Evolutionary conservation across 306 rosid species (phyloP), one percentile per base, ranked within the genome.

Genomic region (Cyamopsis tetragonoloba): DNA sequence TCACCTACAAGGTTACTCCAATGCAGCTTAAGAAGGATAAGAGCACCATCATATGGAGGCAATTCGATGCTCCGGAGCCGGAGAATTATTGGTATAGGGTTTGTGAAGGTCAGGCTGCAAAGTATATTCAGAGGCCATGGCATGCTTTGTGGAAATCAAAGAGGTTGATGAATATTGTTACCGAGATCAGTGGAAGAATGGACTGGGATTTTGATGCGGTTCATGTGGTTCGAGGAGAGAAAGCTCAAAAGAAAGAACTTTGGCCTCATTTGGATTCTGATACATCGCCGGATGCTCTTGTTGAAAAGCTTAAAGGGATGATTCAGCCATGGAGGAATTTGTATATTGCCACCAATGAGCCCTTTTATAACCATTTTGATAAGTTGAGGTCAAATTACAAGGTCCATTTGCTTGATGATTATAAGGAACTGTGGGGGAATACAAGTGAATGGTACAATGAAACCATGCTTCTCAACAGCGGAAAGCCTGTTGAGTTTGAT

Each of bases 21-120:
- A 77, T 90, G 92, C 95, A 90, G 56, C 97, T 95, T 41, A 82
- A 73, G 84, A 86, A 90, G 67, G 99, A 95, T 26, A 88, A 59
- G 76, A 95, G 74, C 64, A 72, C 91, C 0, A 44, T 95, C 46
- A 42, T 95, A 43, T 80, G 84, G 96, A 83, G 99, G 84, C 95
- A 90, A 77, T 95, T 95, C 62, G 97, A 95, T 71, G 88, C 83
- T 0, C 95, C 96, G 0, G 97, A 90, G 80, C 96, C 97, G 0
- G 99, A 95, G 78, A 95, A 95, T 85, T 95, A 95, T 59, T 95
- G 99, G 99, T 95, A 90, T 32, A 73, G 99, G 43, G 99, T 95
- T 47, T 95, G 99, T 35, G 99, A 95, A 43, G 97, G 99, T 58
- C 86, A 88, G 54, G 96, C 92, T 62, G 85, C 96, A 0, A 87